A percentile compares a stretch with the other conserved stretches of the same genome.
phyloP scores from a whole-genome alignment of 2,329 filamentous ascomycete species.

The Endocalyx cinctus region DNA sequence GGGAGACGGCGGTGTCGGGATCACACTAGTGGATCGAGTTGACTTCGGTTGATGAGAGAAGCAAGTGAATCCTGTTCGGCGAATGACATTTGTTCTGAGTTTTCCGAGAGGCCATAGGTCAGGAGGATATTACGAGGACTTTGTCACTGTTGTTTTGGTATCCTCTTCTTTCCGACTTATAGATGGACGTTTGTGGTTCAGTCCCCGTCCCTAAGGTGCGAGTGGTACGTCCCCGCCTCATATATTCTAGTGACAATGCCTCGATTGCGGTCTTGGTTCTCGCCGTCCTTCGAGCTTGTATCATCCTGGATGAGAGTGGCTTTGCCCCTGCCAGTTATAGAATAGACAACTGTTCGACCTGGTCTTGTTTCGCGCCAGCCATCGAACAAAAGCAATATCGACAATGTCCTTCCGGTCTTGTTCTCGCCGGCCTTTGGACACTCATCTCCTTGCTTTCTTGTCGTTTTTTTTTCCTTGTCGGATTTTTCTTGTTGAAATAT shows the following conservation, averaged over 20 bases:
- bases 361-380: constrained; percentile 4
- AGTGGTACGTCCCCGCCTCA: neutral
- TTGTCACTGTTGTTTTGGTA: constrained; percentile 8
- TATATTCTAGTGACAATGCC: constrained; percentile 4
- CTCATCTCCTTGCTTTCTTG: neutral
- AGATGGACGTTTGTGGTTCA: neutral
- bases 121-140: constrained; percentile 15
- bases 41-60: constrained; percentile 3
- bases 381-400: neutral
- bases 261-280: constrained; percentile 10
- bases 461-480: too few species aligned
- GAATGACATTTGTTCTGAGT: constrained; percentile 15
- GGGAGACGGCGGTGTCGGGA: constrained; percentile 17
- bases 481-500: too few species aligned
- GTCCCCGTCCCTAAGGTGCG: neutral
- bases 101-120: constrained; percentile 16
- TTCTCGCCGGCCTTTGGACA: constrained; percentile 2
- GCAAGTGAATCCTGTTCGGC: constrained; percentile 15
- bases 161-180: constrained; percentile 9
- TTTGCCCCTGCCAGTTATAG: too few species aligned
- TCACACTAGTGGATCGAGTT: too few species aligned
- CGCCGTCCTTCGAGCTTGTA: constrained; percentile 7
- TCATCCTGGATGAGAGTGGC: too few species aligned
- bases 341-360: constrained; percentile 7
- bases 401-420: constrained; percentile 7